Evolutionary conservation across 352 stramenopile species (phyloP).

Genomic region (Phytopythium chamaehyphon): DNA sequence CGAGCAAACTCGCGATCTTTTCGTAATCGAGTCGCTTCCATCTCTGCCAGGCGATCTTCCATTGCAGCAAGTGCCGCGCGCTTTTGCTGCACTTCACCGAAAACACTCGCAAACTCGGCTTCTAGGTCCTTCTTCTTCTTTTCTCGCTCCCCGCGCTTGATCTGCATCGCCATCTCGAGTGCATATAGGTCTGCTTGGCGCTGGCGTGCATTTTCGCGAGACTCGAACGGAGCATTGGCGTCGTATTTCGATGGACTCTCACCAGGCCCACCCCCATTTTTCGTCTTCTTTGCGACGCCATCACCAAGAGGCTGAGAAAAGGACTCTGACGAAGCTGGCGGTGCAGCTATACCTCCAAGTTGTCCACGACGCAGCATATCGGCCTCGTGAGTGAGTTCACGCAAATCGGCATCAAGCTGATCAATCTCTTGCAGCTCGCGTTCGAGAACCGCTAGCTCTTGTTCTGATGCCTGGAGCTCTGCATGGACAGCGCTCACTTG

Average conservation of each 20-base stretch:
- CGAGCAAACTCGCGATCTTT: constrained; percentile 93
- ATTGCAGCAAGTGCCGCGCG: constrained; percentile 71
- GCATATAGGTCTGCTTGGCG: constrained; percentile 84
- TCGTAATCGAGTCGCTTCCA: constrained; percentile 89
- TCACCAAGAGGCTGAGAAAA: constrained; percentile 35
- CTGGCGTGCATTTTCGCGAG: constrained; percentile 35
- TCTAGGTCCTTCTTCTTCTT: constrained; percentile 90
- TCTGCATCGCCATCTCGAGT: constrained; percentile 91
- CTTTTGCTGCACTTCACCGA: constrained; percentile 89
- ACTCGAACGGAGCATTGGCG: constrained; percentile 46
- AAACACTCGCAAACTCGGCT: constrained; percentile 89
- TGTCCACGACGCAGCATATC: constrained; percentile 73
- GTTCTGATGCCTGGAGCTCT: constrained; percentile 89
- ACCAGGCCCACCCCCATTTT: constrained; percentile 9
- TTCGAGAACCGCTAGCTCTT: constrained; percentile 88
- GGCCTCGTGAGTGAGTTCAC: constrained; percentile 89
- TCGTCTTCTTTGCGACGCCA: constrained; percentile 25
- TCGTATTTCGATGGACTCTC: constrained; percentile 29
- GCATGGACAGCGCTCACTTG: constrained; percentile 89
- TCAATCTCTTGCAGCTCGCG: constrained; percentile 91
- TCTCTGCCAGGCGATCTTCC: constrained; percentile 87
- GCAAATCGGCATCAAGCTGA: constrained; percentile 87
- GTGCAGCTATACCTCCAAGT: constrained; percentile 30
- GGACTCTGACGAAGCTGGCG: neutral
- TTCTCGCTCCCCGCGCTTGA: constrained; percentile 90